Conservation (phyloP, 495 filamentous ascomycete species). For the Podospora pseudocomata region DNA sequence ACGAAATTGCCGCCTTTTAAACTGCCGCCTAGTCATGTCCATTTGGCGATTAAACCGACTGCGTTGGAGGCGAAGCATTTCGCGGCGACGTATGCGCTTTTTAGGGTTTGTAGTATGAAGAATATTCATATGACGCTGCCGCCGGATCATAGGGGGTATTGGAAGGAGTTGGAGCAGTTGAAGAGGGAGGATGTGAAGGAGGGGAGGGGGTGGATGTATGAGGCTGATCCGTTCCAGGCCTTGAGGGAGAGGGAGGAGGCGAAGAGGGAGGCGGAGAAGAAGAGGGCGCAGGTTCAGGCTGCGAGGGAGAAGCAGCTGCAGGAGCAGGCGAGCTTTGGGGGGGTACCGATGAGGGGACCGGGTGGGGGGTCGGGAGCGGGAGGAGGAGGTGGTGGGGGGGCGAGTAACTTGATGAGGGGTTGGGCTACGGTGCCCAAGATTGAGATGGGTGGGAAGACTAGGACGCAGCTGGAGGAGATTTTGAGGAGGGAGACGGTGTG, state of each 20-base stretch:
- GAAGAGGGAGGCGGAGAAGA: conserved; percentile 67
- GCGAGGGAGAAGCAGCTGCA: conserved; percentile 57
- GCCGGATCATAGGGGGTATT: conserved; percentile 79
- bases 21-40: conserved; percentile 67
- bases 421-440: conserved; percentile 87
- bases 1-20: conserved; percentile 73
- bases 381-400: conserved; percentile 17
- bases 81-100: conserved; percentile 84
- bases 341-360: conserved; percentile 36
- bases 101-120: conserved; percentile 86
- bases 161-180: conserved; percentile 81
- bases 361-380: conserved; percentile 13
- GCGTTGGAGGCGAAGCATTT: conserved; percentile 89
- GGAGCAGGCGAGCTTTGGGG: conserved; percentile 45
- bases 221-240: conserved; percentile 86
- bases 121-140: conserved; percentile 92
- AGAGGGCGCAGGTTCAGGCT: conserved; percentile 58
- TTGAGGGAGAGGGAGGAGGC: conserved; percentile 74
- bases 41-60: conserved; percentile 65
- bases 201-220: conserved; percentile 87
- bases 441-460: conserved; percentile 78
- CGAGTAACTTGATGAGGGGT: conserved; percentile 53
- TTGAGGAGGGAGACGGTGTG: conserved; percentile 73
- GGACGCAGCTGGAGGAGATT: conserved; percentile 72
- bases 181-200: conserved; percentile 72